Base-by-base conservation (phyloP, 257 asterid genomes). In the Solanum bukasovii region DNA sequence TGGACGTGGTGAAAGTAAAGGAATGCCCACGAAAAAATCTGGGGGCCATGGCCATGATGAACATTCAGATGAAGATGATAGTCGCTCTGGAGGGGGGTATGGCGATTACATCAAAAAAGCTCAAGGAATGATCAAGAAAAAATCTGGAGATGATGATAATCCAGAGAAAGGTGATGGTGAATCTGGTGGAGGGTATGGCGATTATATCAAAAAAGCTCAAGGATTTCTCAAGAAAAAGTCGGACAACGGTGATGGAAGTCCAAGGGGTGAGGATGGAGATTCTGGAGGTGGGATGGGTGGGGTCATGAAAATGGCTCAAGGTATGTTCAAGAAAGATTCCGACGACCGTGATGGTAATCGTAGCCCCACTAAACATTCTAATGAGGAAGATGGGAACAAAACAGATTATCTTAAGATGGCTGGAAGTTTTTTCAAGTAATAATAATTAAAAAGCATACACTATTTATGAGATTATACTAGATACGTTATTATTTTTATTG, bases 381-480 rank as follows among this genome's bases (percentile, higher is more conserved):
- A 3, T 0, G 67, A 46, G 0, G 1, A 81, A 46, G 68, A 59
- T 46, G 68, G 33, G 3, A 29, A 18, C 35, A 81, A 81, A 16
- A 33, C 18, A 46, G 67, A 79, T 29, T 16, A 44, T 9, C 13
- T 79, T 4, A 44, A 79, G 9, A 79, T 88, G 88, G 94, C 96
- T 9, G 94, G 94, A 52, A 92, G 91, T 38, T 93, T 94, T 89
- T 83, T 95, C 75, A 91, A 91, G 89, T 91, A 94, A 44, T 87
- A 38, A 67, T 61, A 61, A 61, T 7, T 61, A 8, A 9, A 18
- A 59, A 8, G 1, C 1, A 49, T 49, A 49, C 0, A 0, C 2
- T 18, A 20, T 56, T 49, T 6, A 18, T 59, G 12, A 23, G 0
- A 63, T 63, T n/a, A 10, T 5, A 63, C 7, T n/a, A 11, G 3